Percentiles rank a stretch among this genome's conserved stretches.
Evolutionary conservation across 441 rosid species (phyloP).

Genomic region (Croton setiger): DNA sequence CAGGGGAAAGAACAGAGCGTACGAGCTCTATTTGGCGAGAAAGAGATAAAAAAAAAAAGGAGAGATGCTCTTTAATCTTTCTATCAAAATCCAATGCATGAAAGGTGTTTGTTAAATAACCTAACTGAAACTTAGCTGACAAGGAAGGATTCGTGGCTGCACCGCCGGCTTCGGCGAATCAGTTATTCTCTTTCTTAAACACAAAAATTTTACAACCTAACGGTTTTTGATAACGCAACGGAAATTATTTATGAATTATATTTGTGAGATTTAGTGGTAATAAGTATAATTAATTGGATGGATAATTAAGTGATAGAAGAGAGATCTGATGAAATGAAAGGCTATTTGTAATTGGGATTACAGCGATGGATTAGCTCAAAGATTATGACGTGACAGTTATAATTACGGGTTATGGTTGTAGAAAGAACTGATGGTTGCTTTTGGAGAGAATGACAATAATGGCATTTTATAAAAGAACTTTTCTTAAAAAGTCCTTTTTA

Average conservation of each 20-base stretch:
- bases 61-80: not conserved
- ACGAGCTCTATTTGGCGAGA: constrained; percentile 12
- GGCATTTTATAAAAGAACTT: too few relatives aligned
- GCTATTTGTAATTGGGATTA: not conserved
- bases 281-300: not conserved
- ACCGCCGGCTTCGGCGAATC: constrained; percentile 16
- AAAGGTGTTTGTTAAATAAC: not conserved
- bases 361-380: not conserved
- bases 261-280: not conserved
- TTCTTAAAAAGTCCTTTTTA: too few relatives aligned
- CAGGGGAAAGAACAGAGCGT: not conserved
- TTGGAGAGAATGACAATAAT: too few relatives aligned
- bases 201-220: too few relatives aligned
- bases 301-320: not conserved
- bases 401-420: too few relatives aligned
- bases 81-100: not conserved
- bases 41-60: not conserved
- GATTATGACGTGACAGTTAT: not conserved
- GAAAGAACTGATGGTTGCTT: not conserved
- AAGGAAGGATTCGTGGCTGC: constrained; percentile 16
- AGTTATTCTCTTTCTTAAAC: not conserved
- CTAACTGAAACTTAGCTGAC: constrained; percentile 1
- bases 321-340: not conserved
- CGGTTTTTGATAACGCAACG: constrained; percentile 7
- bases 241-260: not conserved